These are phyloP conservation scores for Apiospora phragmitis DNA, from an alignment of 2,329 filamentous ascomycete species.

Conservation along the genomic window DNA sequence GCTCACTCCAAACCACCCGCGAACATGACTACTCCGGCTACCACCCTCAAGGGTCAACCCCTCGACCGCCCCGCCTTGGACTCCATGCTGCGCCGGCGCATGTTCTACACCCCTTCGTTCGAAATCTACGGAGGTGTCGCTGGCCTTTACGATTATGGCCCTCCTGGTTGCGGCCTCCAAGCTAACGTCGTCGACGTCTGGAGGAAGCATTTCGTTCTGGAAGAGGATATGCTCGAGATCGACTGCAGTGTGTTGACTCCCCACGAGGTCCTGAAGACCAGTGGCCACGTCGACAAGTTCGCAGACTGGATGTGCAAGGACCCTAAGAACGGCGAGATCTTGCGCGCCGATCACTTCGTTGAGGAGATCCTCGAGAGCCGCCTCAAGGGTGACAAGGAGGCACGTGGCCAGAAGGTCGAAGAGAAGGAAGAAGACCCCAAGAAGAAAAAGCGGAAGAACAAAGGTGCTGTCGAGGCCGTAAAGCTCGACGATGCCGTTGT, in stretches of 20 bases:
- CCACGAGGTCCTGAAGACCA: slow-evolving; percentile 90
- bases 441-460: slow-evolving; percentile 87
- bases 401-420: slow-evolving; percentile 78
- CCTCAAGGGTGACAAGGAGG: slow-evolving; percentile 88
- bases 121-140: slow-evolving; percentile 91
- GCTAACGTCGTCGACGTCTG: slow-evolving; percentile 86
- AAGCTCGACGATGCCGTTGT: slow-evolving; percentile 86
- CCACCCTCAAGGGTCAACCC: slow-evolving; percentile 85
- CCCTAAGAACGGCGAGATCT: slow-evolving; percentile 94
- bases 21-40: slow-evolving; percentile 53
- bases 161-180: slow-evolving; percentile 82
- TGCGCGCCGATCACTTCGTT: slow-evolving; percentile 94
- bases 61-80: slow-evolving; percentile 83
- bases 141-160: slow-evolving; percentile 92
- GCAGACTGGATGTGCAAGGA: slow-evolving; percentile 99
- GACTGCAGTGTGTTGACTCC: slow-evolving; percentile 95
- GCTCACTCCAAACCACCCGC: background rate
- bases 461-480: slow-evolving; percentile 73
- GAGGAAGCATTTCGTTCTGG: slow-evolving; percentile 90
- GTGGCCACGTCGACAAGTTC: slow-evolving; percentile 96
- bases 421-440: slow-evolving; percentile 69
- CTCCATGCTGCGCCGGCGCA: slow-evolving; percentile 79
- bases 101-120: slow-evolving; percentile 95
- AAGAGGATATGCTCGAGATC: slow-evolving; percentile 94
- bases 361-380: slow-evolving; percentile 89